Percentiles rank a stretch among this genome's conserved stretches.
Evolutionary conservation across 2,329 filamentous ascomycete genomes (phyloP).

Genomic region (Botryotinia convoluta): DNA sequence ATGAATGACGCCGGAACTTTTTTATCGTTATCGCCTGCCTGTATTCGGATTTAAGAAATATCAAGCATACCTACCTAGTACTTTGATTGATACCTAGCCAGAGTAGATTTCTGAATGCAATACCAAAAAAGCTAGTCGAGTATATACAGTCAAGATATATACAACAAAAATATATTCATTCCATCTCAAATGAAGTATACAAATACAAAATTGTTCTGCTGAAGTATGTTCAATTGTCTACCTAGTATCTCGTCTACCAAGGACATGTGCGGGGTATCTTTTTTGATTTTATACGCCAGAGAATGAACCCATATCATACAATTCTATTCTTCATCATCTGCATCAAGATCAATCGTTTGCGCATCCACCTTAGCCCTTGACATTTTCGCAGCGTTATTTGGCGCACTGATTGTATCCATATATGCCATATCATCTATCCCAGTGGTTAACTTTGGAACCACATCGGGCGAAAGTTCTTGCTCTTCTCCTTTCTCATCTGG

Average conservation of each 20-base stretch:
- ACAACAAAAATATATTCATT: not conserved
- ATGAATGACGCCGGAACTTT: slow-evolving; percentile 17
- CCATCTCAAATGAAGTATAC: not conserved
- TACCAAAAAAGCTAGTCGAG: not conserved
- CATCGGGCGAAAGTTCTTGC: slow-evolving; percentile 26
- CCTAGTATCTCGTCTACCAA: slow-evolving; percentile 9
- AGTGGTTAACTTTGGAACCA: slow-evolving; percentile 45
- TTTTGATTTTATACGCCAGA: slow-evolving; percentile 28
- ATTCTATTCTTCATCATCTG: slow-evolving; percentile 16
- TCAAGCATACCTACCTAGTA: too few species aligned
- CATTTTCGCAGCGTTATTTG: slow-evolving; percentile 37
- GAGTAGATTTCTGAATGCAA: not conserved
- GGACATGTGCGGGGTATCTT: slow-evolving; percentile 33
- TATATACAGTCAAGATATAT: not conserved
- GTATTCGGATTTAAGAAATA: slow-evolving; percentile 14
- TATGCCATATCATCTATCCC: slow-evolving; percentile 57
- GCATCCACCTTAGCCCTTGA: slow-evolving; percentile 32
- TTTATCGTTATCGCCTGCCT: slow-evolving; percentile 22
- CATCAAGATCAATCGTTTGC: slow-evolving; percentile 22
- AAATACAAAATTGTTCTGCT: not conserved
- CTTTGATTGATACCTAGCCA: not conserved
- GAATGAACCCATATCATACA: slow-evolving; percentile 25
- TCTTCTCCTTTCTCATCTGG: slow-evolving; percentile 22
- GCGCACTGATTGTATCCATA: slow-evolving; percentile 60
- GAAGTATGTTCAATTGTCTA: slow-evolving; percentile 16